A percentile compares a stretch with the other conserved stretches of the same genome.
Evolutionary conservation across 139 green algal genomes (phyloP).

Genomic region (Pleodorina starrii): DNA sequence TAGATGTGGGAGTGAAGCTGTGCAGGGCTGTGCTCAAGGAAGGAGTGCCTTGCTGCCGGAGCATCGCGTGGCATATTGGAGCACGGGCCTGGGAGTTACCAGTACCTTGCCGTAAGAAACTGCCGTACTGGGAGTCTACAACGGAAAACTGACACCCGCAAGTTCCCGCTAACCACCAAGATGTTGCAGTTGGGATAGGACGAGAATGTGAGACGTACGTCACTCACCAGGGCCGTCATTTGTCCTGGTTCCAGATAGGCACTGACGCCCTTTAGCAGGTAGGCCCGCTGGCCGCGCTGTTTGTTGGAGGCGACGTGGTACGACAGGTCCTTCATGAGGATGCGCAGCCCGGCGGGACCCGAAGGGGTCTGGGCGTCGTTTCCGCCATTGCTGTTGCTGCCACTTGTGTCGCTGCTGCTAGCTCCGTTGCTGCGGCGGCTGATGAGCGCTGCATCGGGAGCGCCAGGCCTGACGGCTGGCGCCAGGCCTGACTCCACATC

Average conservation of each 20-base stretch:
- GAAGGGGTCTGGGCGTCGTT: too few relatives aligned
- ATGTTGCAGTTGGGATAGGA: too few relatives aligned
- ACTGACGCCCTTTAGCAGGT: slow-evolving; percentile 45
- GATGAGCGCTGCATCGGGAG: not conserved
- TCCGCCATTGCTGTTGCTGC: not conserved
- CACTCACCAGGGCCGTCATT: slow-evolving; percentile 62
- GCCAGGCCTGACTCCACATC: not conserved
- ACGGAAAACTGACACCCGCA: too few relatives aligned
- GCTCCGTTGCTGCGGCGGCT: not conserved
- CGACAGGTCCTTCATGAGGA: slow-evolving; percentile 56
- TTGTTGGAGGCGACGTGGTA: slow-evolving; percentile 71
- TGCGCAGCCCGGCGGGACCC: not conserved
- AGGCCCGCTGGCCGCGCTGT: slow-evolving; percentile 67
- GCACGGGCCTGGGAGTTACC: too few relatives aligned
- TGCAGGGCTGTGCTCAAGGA: too few relatives aligned
- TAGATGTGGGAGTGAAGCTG: too few relatives aligned
- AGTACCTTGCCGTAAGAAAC: too few relatives aligned
- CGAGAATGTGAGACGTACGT: too few relatives aligned
- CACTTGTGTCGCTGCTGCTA: not conserved
- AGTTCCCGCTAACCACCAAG: too few relatives aligned
- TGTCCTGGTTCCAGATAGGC: slow-evolving; percentile 56
- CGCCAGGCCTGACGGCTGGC: not conserved
- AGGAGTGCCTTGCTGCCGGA: too few relatives aligned
- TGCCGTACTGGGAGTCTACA: too few relatives aligned
- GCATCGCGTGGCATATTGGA: too few relatives aligned